Conservation (phyloP, 371 early-diverging fungal species). For the Zychaea mexicana region DNA sequence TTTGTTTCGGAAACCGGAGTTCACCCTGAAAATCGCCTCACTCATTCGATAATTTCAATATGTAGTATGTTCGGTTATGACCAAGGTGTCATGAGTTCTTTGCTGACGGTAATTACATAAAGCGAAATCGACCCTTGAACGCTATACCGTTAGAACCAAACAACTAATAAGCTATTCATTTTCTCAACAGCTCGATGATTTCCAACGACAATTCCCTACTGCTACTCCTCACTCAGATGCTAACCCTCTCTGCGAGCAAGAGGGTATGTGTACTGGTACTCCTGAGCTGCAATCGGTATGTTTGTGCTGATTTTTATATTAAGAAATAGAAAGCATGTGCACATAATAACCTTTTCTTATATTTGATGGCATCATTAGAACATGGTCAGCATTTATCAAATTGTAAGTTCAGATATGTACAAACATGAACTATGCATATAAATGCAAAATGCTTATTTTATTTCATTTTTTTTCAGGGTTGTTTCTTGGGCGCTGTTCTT, state of each 20-base stretch:
- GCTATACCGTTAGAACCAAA: too few species aligned
- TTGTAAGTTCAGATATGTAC: conserved; percentile 12
- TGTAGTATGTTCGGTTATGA: conserved; percentile 23
- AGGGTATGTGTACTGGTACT: conserved; percentile 15
- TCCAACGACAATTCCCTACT: conserved; percentile 13
- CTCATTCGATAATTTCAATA: too few species aligned
- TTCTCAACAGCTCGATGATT: conserved; percentile 9
- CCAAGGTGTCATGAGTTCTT: conserved; percentile 23
- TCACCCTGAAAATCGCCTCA: neutral
- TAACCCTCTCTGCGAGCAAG: conserved; percentile 8
- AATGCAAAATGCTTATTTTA: neutral
- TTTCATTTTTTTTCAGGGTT: conserved; percentile 10
- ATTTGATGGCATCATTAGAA: conserved; percentile 10
- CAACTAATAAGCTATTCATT: neutral
- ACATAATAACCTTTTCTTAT: neutral
- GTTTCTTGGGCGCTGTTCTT: conserved; percentile 17
- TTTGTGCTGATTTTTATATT: neutral
- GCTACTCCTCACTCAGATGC: conserved; percentile 15
- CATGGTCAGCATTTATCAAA: conserved; percentile 22
- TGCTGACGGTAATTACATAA: conserved; percentile 10
- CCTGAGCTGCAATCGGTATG: conserved; percentile 19
- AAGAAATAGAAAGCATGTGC: neutral
- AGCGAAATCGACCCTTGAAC: neutral
- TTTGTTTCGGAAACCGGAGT: neutral
- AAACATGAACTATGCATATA: neutral